Base-by-base conservation (phyloP, 2,329 filamentous ascomycete species). In the Aschersonia sp. region DNA sequence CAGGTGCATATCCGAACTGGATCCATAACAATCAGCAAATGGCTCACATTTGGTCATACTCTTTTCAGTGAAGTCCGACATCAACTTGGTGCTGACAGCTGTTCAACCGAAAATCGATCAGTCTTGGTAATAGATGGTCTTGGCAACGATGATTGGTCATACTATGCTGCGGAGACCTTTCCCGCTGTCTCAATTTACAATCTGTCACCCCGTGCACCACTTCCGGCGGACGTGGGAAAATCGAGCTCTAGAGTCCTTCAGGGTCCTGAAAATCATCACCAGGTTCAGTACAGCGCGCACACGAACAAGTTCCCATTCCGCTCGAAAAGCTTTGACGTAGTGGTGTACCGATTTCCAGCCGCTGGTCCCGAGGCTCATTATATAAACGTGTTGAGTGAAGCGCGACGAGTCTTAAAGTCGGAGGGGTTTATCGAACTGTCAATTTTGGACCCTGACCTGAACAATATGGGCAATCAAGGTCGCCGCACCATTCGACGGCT, bases 1-100 rank as follows among this genome's bases (percentile, higher is more conserved):
- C 82, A 84, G 59, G 83, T 88, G 51, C 88, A 89, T 57, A 73
- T 92, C 29, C 75, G 86, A 2, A 81, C 88, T 12, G 85, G 83
- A 4, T 88, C 85, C 2, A 80, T 92, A 70, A 89, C 86, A 51
- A 86, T 89, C 30, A 89, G 84, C 71, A 89, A 89, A 59, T 92
- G 85, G 86, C 75, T 92, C 30, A 87, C 84, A 0, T 91, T 91
- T 60, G 86, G 86, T 1, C 82, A 88, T 55, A 84, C 91, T 0
- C 70, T 92, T 4, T 89, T 92, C 66, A 89, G 84, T 55, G 85
- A 87, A 9, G 79, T 84, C 4, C 78, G 86, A 30, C 82, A 86
- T 44, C 81, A 87, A 54, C 72, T 89, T 29, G 66, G 73, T 0
- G 71, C 65, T 58, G 65, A 56, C 4, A 58, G 58, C 5, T 56